Percentiles rank a stretch among this genome's conserved stretches.
These are phyloP conservation scores for Chlamydomonas sp. DNA, from an alignment of 139 green algal genomes.

Conservation along the genomic window DNA sequence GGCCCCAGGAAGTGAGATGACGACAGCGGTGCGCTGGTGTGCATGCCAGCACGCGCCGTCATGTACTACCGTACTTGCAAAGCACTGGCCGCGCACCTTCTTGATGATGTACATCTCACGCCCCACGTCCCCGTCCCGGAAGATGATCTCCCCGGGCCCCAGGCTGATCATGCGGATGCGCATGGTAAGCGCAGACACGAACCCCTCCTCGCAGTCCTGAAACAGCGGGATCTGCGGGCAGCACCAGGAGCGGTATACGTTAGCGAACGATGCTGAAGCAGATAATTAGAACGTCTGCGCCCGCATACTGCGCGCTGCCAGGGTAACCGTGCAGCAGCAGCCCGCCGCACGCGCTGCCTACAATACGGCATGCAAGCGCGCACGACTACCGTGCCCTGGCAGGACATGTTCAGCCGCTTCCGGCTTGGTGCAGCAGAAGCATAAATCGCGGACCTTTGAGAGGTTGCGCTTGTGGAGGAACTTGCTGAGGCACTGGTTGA, in stretches of 20 bases:
- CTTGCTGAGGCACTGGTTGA: slow-evolving; percentile 5
- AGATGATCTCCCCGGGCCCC: slow-evolving; percentile 29
- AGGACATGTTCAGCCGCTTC: too few relatives aligned
- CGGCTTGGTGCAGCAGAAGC: background rate
- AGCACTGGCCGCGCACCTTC: slow-evolving; percentile 5
- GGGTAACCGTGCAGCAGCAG: too few relatives aligned
- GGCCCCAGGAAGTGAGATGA: too few relatives aligned
- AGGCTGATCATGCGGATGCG: slow-evolving; percentile 40
- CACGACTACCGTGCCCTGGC: too few relatives aligned
- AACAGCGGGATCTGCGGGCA: slow-evolving; percentile 28
- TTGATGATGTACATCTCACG: slow-evolving; percentile 42
- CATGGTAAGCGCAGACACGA: slow-evolving; percentile 28
- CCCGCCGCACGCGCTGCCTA: background rate
- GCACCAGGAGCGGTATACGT: background rate
- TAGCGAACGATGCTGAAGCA: too few relatives aligned
- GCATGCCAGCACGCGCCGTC: too few relatives aligned
- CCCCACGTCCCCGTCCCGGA: slow-evolving; percentile 30
- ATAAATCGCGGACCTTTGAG: slow-evolving; percentile 2
- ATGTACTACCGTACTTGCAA: background rate
- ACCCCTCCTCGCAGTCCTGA: slow-evolving; percentile 36
- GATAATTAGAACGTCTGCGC: too few relatives aligned
- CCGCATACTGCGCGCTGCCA: too few relatives aligned
- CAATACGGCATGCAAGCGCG: background rate
- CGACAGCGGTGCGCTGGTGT: too few relatives aligned
- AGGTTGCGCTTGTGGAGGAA: slow-evolving; percentile 28